Conservation (phyloP, 495 filamentous ascomycete genomes). For the Tuber borchii region DNA sequence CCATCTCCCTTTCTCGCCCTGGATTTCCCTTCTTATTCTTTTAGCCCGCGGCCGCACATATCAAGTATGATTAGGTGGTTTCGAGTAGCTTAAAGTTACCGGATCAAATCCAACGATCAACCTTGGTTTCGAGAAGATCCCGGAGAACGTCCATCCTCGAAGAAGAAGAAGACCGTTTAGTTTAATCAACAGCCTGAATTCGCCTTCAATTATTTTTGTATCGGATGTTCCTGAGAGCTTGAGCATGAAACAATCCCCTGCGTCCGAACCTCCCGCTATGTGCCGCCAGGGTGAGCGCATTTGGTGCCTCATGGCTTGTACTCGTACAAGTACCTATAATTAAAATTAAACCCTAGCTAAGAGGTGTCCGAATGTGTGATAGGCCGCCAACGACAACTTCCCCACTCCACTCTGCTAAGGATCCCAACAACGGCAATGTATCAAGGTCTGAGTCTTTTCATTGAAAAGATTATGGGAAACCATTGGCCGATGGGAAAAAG, state of each 20-base stretch:
- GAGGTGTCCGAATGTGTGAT: background rate
- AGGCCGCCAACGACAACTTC: background rate
- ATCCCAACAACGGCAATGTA: background rate
- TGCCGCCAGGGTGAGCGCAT: conserved; percentile 23
- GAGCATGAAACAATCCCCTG: conserved; percentile 35
- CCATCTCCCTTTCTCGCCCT: background rate
- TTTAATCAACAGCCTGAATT: background rate
- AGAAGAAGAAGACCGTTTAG: background rate
- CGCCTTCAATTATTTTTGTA: background rate
- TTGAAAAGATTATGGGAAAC: background rate
- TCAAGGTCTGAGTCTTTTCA: background rate
- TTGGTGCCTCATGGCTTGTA: conserved; percentile 14
- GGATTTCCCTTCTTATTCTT: background rate
- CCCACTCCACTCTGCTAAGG: background rate
- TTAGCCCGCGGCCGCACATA: background rate
- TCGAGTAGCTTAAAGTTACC: background rate
- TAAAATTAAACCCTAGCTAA: background rate
- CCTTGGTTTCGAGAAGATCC: background rate
- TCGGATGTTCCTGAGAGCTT: conserved; percentile 18
- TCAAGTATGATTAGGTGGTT: background rate
- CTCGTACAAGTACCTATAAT: background rate
- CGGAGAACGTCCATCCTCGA: background rate
- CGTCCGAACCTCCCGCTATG: conserved; percentile 33
- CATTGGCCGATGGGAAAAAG: conserved; percentile 2
- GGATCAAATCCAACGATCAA: background rate